A percentile compares a stretch with the other conserved stretches of the same genome.
These are phyloP conservation scores for Penstemon newberryi DNA, from an alignment of 257 asterid genomes.

Conservation along the genomic window DNA sequence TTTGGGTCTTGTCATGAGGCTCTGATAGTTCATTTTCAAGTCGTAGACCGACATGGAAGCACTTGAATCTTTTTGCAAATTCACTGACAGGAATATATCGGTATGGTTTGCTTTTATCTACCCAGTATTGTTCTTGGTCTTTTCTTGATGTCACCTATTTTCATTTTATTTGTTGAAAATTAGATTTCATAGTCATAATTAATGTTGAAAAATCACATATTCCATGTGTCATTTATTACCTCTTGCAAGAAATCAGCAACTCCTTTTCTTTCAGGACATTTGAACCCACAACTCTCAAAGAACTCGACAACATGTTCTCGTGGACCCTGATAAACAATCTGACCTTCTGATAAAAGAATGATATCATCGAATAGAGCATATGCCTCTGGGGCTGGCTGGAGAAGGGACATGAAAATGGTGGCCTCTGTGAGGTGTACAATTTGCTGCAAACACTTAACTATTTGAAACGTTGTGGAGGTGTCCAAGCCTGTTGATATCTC, in stretches of 20 bases:
- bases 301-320: slow-evolving; percentile 30
- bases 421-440: slow-evolving; percentile 40
- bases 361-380: slow-evolving; percentile 42
- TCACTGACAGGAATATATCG: slow-evolving; percentile 44
- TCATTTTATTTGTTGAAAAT: neutral
- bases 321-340: slow-evolving; percentile 44
- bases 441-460: slow-evolving; percentile 39
- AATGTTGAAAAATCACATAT: too few species aligned
- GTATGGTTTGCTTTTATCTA: slow-evolving; percentile 44
- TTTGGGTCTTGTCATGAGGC: slow-evolving; percentile 41
- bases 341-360: slow-evolving; percentile 44
- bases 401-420: slow-evolving; percentile 39
- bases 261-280: slow-evolving; percentile 49
- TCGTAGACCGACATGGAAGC: slow-evolving; percentile 53
- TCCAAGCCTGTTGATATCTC: slow-evolving; percentile 51
- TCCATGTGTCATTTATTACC: slow-evolving; percentile 15
- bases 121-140: slow-evolving; percentile 80
- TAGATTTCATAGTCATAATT: neutral
- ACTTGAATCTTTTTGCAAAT: slow-evolving; percentile 44
- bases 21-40: slow-evolving; percentile 55
- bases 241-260: slow-evolving; percentile 51
- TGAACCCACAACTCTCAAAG: slow-evolving; percentile 40
- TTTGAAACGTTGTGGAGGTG: slow-evolving; percentile 46
- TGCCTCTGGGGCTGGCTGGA: slow-evolving; percentile 51
- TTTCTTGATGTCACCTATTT: slow-evolving; percentile 66